Base-by-base conservation (phyloP, 805 yeast genomes). In the Kodamaea kaohsiungensis region DNA sequence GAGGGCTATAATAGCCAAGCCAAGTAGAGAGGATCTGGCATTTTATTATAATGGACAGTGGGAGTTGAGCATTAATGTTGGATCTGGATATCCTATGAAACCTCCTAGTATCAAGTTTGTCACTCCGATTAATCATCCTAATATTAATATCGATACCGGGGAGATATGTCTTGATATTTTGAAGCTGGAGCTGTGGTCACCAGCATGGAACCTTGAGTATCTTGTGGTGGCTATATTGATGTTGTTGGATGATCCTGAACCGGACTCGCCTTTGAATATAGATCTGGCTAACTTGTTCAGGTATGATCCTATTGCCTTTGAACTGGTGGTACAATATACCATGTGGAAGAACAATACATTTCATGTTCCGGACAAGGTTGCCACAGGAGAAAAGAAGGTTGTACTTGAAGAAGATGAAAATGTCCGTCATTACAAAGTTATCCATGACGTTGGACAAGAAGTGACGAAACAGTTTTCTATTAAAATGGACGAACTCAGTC, bases 81-180 rank as follows among this genome's bases (percentile, higher is more conserved):
- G 84, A 0, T 16, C 52, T 0, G 68, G 69, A 15, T 87, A 87
- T 58, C 93, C 93, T 0, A 63, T 76, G 7, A 64, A 68, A 6
- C 89, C 92, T 0, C 93, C 92, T 2, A 56, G 53, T 10, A 75
- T 86, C 51, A 67, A 60, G 52, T 87, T 87, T 59, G 62, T 43
- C 3, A 71, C 79, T 1, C 76, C 77, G 10, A 72, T 76, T 48
- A 60, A 65, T 51, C 80, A 76, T 55, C 80, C 80, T 10, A 76
- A 76, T 53, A 70, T 76, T 49, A 69, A 71, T 53, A 42, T 67
- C 9, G 62, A 61, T 52, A 75, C 85, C 1, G 93, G 93, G 0
- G 89, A 85, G 57, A 85, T 88, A 7, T 88, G 93, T 66, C 69
- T 88, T 4, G 89, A 87, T 64, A 83, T 87, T 8, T 68, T 88